These are phyloP conservation scores for Kazachstania viticola DNA, from an alignment of 805 yeast species.

Conservation along the genomic window DNA sequence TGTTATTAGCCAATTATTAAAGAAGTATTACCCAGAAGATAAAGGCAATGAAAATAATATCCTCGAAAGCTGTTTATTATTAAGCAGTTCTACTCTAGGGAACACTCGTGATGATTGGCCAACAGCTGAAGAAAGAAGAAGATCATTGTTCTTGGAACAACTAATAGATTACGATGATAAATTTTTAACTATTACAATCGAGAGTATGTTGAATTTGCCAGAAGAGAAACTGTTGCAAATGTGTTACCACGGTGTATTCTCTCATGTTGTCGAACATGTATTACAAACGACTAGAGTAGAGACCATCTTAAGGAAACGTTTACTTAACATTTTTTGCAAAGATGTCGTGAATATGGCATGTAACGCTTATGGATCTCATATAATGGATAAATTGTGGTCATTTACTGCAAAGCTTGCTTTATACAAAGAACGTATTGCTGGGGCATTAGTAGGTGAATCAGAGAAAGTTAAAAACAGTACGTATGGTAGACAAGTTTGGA, in stretches of 20 bases:
- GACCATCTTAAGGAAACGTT: constrained; percentile 47
- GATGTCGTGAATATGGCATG: constrained; percentile 54
- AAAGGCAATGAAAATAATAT: constrained; percentile 33
- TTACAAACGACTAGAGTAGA: constrained; percentile 40
- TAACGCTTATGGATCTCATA: constrained; percentile 84
- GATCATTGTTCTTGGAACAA: constrained; percentile 63
- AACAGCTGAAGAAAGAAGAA: constrained; percentile 76
- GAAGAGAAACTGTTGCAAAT: constrained; percentile 53
- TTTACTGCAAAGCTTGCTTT: constrained; percentile 68
- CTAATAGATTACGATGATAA: constrained; percentile 55
- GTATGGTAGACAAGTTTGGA: constrained; percentile 90
- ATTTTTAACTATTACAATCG: constrained; percentile 47
- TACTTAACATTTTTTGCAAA: constrained; percentile 54
- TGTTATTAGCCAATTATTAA: constrained; percentile 39
- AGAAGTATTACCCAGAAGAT: constrained; percentile 33
- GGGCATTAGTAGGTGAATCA: constrained; percentile 44
- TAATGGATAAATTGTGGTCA: constrained; percentile 73
- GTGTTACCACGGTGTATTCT: constrained; percentile 83
- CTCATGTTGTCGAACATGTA: constrained; percentile 72
- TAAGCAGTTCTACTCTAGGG: constrained; percentile 64
- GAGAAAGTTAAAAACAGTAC: constrained; percentile 69
- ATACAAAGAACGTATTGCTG: constrained; percentile 79
- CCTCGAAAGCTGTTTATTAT: constrained; percentile 54
- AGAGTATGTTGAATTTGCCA: constrained; percentile 48
- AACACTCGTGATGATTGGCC: constrained; percentile 86